Conservation (phyloP, 495 filamentous ascomycete species). For the Astrothelium subdiscretum region DNA sequence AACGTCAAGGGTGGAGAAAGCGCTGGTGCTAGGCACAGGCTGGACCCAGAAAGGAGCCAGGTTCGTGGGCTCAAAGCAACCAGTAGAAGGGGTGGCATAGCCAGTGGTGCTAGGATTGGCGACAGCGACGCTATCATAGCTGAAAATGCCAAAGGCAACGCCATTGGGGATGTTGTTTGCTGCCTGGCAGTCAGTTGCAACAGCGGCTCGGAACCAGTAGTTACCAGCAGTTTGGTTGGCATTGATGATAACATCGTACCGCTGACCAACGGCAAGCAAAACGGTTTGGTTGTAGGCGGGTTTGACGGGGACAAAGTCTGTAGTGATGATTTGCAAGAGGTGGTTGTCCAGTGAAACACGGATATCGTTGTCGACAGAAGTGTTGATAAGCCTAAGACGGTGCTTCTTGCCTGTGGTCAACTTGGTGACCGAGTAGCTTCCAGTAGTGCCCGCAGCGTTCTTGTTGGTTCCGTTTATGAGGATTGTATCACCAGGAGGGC, state of each 20-base stretch:
- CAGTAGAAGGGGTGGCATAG: conserved; percentile 7
- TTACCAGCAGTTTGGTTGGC: conserved; percentile 24
- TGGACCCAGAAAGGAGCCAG: conserved; percentile 19
- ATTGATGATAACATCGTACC: conserved; percentile 31
- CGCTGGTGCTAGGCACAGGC: conserved; percentile 5
- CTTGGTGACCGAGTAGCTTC: conserved; percentile 17
- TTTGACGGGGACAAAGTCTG: conserved; percentile 29
- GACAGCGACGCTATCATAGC: conserved; percentile 19
- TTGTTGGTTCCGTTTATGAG: conserved; percentile 28
- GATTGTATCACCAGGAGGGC: conserved; percentile 20
- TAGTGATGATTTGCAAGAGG: conserved; percentile 23
- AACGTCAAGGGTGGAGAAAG: conserved; percentile 2
- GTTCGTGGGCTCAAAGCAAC: conserved; percentile 22
- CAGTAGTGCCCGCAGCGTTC: conserved; percentile 16
- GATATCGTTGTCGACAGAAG: conserved; percentile 18
- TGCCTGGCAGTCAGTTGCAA: conserved; percentile 13
- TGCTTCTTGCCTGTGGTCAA: conserved; percentile 27
- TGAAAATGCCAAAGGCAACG: conserved; percentile 18
- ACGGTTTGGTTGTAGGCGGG: conserved; percentile 21
- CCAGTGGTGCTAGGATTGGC: conserved; percentile 13
- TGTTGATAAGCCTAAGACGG: conserved; percentile 29
- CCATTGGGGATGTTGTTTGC: conserved; percentile 4
- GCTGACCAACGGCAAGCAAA: conserved; percentile 26
- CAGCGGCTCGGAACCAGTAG: conserved; percentile 29
- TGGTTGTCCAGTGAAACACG: conserved; percentile 22